A percentile compares a stretch with the other conserved stretches of the same genome.
Conservation (phyloP, 2,329 filamentous ascomycete species). For the Talaromyces sp. region DNA sequence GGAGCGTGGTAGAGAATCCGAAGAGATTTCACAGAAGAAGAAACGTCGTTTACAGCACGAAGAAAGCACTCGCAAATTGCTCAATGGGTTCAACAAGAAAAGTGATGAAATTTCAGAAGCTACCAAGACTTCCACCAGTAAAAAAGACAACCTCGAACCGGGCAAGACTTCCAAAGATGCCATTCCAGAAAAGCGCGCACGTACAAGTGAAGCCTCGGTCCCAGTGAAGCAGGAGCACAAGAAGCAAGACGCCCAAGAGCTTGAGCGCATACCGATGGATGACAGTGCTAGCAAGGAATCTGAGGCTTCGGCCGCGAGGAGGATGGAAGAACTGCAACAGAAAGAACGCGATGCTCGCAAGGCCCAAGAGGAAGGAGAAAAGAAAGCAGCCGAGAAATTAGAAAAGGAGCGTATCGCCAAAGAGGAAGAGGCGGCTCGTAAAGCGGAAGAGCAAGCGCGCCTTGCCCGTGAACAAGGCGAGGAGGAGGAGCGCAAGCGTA, state of each 20-base stretch:
- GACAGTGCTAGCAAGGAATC: slow-evolving; percentile 24
- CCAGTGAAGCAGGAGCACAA: slow-evolving; percentile 34
- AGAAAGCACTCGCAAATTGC: slow-evolving; percentile 33
- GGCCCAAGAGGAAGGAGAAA: slow-evolving; percentile 24
- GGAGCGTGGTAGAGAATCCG: slow-evolving; percentile 33
- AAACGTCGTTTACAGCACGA: slow-evolving; percentile 44
- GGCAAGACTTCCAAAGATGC: slow-evolving; percentile 22
- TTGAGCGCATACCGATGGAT: slow-evolving; percentile 35
- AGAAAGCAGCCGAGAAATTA: slow-evolving; percentile 26
- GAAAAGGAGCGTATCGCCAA: slow-evolving; percentile 35
- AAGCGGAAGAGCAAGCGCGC: slow-evolving; percentile 34
- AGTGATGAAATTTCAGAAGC: slow-evolving; percentile 22
- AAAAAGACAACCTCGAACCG: slow-evolving; percentile 25
- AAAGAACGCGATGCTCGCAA: slow-evolving; percentile 10
- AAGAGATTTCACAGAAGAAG: slow-evolving; percentile 41
- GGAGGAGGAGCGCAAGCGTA: slow-evolving; percentile 44
- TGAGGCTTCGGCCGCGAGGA: slow-evolving; percentile 24
- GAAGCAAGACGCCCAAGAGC: slow-evolving; percentile 29
- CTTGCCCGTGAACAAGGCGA: slow-evolving; percentile 43
- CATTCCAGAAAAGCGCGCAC: slow-evolving; percentile 20
- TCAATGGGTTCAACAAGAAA: slow-evolving; percentile 34
- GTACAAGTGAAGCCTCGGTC: slow-evolving; percentile 24
- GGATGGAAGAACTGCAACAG: slow-evolving; percentile 25
- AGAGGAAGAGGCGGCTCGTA: slow-evolving; percentile 31
- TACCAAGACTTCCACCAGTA: slow-evolving; percentile 13